Evolutionary conservation across 371 early-diverging fungal genomes (phyloP), one percentile per base, ranked within the genome.

Genomic region (Globomyces sp.): DNA sequence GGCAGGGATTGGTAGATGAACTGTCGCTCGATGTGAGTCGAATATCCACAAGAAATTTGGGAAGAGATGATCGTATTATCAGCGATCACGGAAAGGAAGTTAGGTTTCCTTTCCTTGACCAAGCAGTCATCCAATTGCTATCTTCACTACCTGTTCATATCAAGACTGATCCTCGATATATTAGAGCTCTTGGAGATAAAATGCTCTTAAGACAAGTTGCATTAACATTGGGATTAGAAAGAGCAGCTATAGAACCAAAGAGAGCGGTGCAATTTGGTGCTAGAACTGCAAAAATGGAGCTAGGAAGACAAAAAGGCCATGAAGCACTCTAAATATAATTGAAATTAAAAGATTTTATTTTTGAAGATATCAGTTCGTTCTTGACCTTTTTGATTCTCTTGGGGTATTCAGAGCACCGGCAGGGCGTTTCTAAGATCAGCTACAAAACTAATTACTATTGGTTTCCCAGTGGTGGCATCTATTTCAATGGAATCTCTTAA

Each of bases 211-310:
- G 97, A 41, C 80, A 72, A 34, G 76, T 73, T 36, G 63, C 49
- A 3, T 36, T 41, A 5, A 13, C 5, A 58, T 57, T 79, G 0
- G 74, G 76, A 5, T 66, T 84, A 39, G 8, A 3, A 1, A 48
- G 72, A 44, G 74, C 77, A 1, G 43, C 63, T 11, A 76, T 85
- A 13, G 66, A 93, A 87, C 3, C 80, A 85, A 98, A 98, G 68
- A 84, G 96, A 11, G 98, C 98, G 0, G 92, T 98, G 52, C 98
- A 98, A 73, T 98, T 98, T 84, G 98, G 98, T 1, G 92, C 96
- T 1, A 83, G 92, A 45, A 93, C 94, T 0, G 95, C 96, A 9
- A 94, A 92, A 76, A 95, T 96, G 95, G 84, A 80, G 47, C 73
- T 75, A 47, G 72, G 83, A 5, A 62, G 77, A 44, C 87, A 90